Evolutionary conservation across 331 rosid species (phyloP), one percentile per base, ranked within the genome.

Genomic region (Stylosanthes scabra): DNA sequence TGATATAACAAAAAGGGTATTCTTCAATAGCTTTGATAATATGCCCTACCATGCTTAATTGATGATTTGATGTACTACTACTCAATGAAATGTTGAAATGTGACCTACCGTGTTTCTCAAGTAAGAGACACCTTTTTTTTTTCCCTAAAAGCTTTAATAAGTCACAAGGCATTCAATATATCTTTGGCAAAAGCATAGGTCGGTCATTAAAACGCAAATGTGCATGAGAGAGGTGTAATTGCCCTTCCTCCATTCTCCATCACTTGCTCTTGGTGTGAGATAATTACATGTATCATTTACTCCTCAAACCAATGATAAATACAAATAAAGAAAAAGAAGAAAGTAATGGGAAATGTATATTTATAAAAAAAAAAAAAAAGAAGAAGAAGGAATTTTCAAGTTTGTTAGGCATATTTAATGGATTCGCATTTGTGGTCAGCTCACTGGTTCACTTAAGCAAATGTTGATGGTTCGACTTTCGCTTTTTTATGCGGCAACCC

Each of bases 141-240:
- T 20, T 20, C 1, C 1, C 39, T 34, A 34, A 49, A 13, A 9
- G 46, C 46, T 42, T 57, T 72, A 37, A 25, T 44, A 9, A 31
- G 63, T 14, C 50, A 25, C 63, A 13, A 31, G 63, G n/a, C 7
- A 44, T 2, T 65, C 59, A 65, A 74, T n/a, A 55, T 37, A 11
- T 31, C 39, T 44, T 55, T 55, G 34, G 57, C 3, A 74, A 49
- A 63, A 63, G 71, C 46, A 52, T n/a, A n/a, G 58, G 58, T 7
- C 6, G 47, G n/a, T 15, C 71, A 63, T 42, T 74, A 28, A 28
- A 49, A 27, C 10, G 50, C 29, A 41, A 42, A 55, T 25, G 65
- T 20, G 39, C 39, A 6, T 34, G 39, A 34, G 55, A 70, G 55
- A 52, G 31, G 2, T 10, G 11, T 7, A 40, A 41, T 11, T 2